Percentiles rank a stretch among this genome's conserved stretches.
Evolutionary conservation across 2,329 filamentous ascomycete genomes (phyloP).

Genomic region (Verticillium isaacii): DNA sequence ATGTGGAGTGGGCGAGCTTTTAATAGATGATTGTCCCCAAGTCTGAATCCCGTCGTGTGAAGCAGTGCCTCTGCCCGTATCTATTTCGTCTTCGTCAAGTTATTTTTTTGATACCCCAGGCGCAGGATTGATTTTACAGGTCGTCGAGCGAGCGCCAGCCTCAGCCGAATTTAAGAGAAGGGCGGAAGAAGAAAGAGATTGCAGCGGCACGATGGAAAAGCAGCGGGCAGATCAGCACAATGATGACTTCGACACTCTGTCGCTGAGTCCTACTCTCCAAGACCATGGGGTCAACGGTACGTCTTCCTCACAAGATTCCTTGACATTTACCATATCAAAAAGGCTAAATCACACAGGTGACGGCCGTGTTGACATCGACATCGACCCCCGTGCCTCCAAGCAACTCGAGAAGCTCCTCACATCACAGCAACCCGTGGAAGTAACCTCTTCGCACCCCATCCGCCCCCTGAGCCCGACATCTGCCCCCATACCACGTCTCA

Average conservation of each 20-base stretch:
- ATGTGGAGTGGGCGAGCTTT: no score
- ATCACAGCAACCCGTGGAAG: neutral
- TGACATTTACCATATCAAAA: neutral
- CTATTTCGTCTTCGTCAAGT: neutral
- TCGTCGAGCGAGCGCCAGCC: no score
- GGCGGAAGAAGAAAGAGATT: neutral
- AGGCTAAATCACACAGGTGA: neutral
- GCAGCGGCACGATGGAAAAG: neutral
- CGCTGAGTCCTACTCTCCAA: neutral
- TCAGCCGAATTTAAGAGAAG: no score
- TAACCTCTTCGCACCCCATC: neutral
- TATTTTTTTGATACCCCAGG: no score
- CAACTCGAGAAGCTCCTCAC: neutral
- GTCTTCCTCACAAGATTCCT: neutral
- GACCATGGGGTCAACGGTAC: neutral
- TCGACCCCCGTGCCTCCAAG: neutral
- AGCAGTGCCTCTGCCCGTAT: no score
- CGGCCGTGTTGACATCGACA: neutral
- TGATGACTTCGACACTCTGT: neutral
- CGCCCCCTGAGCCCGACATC: neutral
- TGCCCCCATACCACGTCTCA: slow-evolving; percentile 23
- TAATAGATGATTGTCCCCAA: no score
- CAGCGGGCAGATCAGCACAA: neutral
- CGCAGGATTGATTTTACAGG: no score
- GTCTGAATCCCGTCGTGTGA: neutral